A percentile compares a stretch with the other conserved stretches of the same genome.
Conservation (phyloP, 2,329 filamentous ascomycete genomes). For the Nakataea oryzae region DNA sequence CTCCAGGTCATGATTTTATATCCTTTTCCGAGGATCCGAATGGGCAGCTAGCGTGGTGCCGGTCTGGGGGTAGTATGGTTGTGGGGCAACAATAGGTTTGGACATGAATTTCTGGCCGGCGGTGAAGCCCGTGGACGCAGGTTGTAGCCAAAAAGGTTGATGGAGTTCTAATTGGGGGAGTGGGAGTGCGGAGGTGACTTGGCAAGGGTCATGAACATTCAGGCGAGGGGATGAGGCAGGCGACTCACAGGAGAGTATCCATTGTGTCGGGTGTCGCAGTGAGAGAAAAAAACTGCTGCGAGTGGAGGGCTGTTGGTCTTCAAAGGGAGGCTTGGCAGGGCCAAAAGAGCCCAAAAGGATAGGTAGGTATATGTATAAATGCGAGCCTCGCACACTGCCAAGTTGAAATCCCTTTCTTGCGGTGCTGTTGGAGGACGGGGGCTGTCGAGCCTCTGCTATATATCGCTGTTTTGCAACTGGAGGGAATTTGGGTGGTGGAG, state of each 20-base stretch:
- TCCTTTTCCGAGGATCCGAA: not conserved
- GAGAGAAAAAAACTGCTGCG: not conserved
- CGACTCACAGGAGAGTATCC: conserved; percentile 8
- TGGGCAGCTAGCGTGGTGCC: not conserved
- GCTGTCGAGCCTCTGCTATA: not conserved
- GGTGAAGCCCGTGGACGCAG: not conserved
- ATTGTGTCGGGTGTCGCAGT: not conserved
- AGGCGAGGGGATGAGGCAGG: not conserved
- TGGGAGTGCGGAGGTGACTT: not conserved
- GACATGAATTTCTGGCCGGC: not conserved
- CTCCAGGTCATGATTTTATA: not conserved
- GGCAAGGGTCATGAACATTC: not conserved
- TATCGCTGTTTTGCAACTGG: not conserved
- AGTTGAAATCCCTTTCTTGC: not conserved
- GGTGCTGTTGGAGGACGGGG: not conserved
- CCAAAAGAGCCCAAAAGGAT: not conserved
- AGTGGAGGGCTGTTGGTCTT: not conserved
- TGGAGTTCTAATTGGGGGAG: not conserved
- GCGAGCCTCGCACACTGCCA: too few species aligned
- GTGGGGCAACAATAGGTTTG: not conserved
- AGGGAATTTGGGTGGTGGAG: not conserved
- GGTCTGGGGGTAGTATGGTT: not conserved
- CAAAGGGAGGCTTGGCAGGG: not conserved
- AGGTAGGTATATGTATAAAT: not conserved
- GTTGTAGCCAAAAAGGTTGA: not conserved